These are phyloP conservation scores for Heterobasidion annosum DNA, from an alignment of 1,284 basidiomycete genomes.

Conservation along the genomic window DNA sequence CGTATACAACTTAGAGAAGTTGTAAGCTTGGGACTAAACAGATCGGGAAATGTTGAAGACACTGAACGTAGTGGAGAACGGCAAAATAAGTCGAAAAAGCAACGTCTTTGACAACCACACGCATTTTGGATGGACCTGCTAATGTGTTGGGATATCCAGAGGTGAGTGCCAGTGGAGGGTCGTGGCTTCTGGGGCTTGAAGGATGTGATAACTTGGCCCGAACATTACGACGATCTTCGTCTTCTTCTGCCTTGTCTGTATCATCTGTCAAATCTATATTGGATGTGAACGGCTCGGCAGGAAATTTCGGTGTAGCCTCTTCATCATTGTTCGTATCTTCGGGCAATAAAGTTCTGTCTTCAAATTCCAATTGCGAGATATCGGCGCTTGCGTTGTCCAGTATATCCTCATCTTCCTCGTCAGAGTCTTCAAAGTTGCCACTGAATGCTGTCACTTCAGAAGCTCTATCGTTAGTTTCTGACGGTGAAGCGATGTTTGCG, in stretches of 20 bases:
- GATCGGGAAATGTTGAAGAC: background rate
- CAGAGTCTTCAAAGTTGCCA: slow-evolving; percentile 48
- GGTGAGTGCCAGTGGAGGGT: background rate
- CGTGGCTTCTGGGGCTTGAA: slow-evolving; percentile 13
- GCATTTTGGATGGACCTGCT: slow-evolving; percentile 38
- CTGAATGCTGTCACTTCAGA: slow-evolving; percentile 13
- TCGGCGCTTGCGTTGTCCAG: background rate
- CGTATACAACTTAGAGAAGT: slow-evolving; percentile 61
- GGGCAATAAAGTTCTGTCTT: background rate
- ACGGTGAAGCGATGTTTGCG: slow-evolving; percentile 12
- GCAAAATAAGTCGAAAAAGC: slow-evolving; percentile 81
- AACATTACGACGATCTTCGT: slow-evolving; percentile 15
- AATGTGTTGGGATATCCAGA: background rate
- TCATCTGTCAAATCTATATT: slow-evolving; percentile 3
- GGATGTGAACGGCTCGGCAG: background rate
- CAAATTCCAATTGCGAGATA: background rate
- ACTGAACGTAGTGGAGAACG: slow-evolving; percentile 72
- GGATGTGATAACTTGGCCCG: slow-evolving; percentile 25
- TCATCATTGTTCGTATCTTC: background rate
- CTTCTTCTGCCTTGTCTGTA: background rate
- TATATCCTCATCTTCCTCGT: slow-evolving; percentile 42
- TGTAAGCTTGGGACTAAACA: background rate
- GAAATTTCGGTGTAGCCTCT: background rate
- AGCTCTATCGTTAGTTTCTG: slow-evolving; percentile 19
- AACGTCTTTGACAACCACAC: slow-evolving; percentile 66